Base-by-base conservation (phyloP, 2,329 filamentous ascomycete species). In the Xylaria digitata region DNA sequence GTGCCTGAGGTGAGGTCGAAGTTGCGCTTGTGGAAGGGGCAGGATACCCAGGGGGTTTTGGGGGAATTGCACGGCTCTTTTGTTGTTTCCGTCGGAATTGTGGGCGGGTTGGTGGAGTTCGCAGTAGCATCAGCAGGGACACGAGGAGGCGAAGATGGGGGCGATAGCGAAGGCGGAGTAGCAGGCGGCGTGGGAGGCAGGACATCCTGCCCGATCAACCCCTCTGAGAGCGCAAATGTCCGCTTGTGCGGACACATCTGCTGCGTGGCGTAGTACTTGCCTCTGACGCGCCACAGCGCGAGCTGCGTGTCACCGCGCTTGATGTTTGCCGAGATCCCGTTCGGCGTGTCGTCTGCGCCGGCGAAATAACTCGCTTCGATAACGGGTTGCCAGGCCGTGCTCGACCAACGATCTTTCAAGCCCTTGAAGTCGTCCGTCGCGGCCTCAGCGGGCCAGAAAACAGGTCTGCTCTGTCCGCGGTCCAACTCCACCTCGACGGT, bases 211-310 rank as follows among this genome's bases (percentile, higher is more conserved):
- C 94, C 94, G 53, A 97, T 86, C 8, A 97, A 82, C 1, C 93
- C 93, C 76, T 97, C 94, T 0, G 91, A 91, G 30, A 97, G 87
- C n/a, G 94, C 90, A 75, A 97, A 97, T 0, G 93, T 90, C 11
- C 93, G 90, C 80, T 95, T 96, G 82, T 97, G 93, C 9, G 94
- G 94, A 78, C 94, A 97, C 94, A 97, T 97, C 77, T 97, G 93
- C 81, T 97, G 94, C 15, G 91, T 92, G 65, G 92, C 92, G 78
- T 95, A 95, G 83, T 90, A 96, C 61, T 86, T 87, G 21, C 93
- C 93, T 61, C 88, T 87, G 68, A 97, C 86, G 74, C 93, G 92
- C 87, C 94, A 97, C 60, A 97, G 83, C 7, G 94, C 93, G 1
- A 97, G 86, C 79, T 97, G 94, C 0, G 93, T 97, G 78, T 97